Base-by-base conservation (phyloP, 2,329 filamentous ascomycete genomes). In the Fusarium stilboides region DNA sequence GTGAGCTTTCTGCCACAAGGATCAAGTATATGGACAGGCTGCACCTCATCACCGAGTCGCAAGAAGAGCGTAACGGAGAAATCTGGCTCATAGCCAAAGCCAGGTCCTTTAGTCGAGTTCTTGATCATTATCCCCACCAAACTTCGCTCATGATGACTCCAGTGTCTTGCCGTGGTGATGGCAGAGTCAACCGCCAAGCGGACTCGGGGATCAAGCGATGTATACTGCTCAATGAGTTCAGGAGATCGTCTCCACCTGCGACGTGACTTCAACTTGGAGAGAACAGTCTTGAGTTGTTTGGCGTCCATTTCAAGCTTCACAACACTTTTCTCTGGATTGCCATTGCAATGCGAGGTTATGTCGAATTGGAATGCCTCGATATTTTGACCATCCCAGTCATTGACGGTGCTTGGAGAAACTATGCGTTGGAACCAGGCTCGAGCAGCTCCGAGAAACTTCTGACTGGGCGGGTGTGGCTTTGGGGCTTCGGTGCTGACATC, bases 331-430 rank as follows among this genome's bases (percentile, higher is more conserved):
- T 24, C 37, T 39, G 22, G 20, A 13, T 28, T n/a, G 6, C 57
- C 26, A 28, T 28, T 13, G 34, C 22, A 17, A 33, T 31, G n/a
- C 33, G 19, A 22, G 3, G 7, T 44, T 22, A 46, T 20, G 6
- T 62, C 54, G 13, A 59, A 17, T 1, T 40, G 46, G 8, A 47
- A 52, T 8, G 39, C 55, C 22, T 46, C 31, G 20, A 58, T 49
- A 1, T 62, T 42, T 33, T 50, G 28, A 14, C 43, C 24, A 7
- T 31, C 37, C 34, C 55, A 62, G 24, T 31, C 19, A 4, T 43
- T n/a, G 13, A 9, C 15, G 22, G 12, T 12, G 15, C 13, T 22
- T 6, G 14, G 3, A 12, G 45, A 43, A 19, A 62, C 46, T 6
- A 57, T 8, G 13, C 51, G 44, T 2, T 36, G 45, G 10, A 62